Evolutionary conservation across 2,329 filamentous ascomycete species (phyloP), one percentile per base, ranked within the genome.

Genomic region (Ophiostoma quercus): DNA sequence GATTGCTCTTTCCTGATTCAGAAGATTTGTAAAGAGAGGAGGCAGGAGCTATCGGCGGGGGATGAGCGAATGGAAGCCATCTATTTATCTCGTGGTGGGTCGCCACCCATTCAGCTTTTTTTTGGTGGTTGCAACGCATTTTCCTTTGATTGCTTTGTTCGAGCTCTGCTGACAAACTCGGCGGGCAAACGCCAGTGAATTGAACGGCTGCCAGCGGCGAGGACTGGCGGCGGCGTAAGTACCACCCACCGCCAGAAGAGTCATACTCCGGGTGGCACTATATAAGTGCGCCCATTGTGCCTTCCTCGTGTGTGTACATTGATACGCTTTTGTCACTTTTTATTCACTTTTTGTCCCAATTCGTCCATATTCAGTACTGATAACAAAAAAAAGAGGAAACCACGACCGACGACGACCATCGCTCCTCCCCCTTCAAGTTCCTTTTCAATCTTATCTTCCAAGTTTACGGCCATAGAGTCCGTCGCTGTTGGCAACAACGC

Each of bases 31-130:
- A 65, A 41, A 37, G n/a, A 37, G 32, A 39, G n/a, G 19, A 37
- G 16, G 60, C 29, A 65, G 34, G 62, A 39, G 62, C 62, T 65
- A 62, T 62, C 25, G 57, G 16, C 43, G 9, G 62, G 34, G 60
- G 32, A n/a, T 14, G 60, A 54, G 62, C 70, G 66, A 71, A 71
- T 71, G n/a, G 62, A 32, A 71, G 14, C 29, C 54, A 67, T 11
- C n/a, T 67, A 68, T 71, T 63, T 67, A 65, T 67, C 67, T 67
- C 62, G 70, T 68, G 70, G 62, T 65, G 62, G 62, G n/a, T 19
- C 62, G 62, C 19, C 19, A 34, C 62, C 12, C 25, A 16, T 62
- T 62, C 25, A 19, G 57, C 57, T 22, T 25, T 54, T 22, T 57
- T 57, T 3, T 22, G 51, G n/a, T 57, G 22, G 51, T 57, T 57